A percentile compares a stretch with the other conserved stretches of the same genome.
phyloP scores from a whole-genome alignment of 2,329 filamentous ascomycete genomes.

The Colletotrichum sansevieriae region DNA sequence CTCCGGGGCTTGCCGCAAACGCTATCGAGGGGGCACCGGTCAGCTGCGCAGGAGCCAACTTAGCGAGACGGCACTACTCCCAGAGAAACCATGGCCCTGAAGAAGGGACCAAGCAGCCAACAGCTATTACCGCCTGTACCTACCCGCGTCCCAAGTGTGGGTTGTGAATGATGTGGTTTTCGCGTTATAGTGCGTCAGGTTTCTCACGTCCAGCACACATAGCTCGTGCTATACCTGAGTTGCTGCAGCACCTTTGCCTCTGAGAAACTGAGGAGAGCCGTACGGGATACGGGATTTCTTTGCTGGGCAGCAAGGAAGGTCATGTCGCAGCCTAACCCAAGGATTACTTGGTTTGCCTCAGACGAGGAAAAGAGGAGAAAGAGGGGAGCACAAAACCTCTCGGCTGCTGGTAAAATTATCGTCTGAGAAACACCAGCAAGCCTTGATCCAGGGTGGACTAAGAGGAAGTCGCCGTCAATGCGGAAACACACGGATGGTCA shows the following conservation, averaged over 20 bases:
- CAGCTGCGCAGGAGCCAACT: constrained; percentile 29
- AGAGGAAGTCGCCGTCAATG: too few relatives aligned
- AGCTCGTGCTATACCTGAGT: too few relatives aligned
- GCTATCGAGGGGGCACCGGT: constrained; percentile 20
- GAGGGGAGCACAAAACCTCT: constrained; percentile 1
- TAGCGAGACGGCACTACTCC: constrained; percentile 25
- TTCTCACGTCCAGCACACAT: not conserved
- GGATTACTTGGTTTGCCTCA: not conserved
- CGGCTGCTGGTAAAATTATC: not conserved
- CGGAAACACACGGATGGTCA: too few relatives aligned
- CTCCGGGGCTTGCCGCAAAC: not conserved
- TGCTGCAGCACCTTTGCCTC: not conserved
- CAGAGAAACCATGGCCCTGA: constrained; percentile 17
- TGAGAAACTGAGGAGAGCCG: not conserved
- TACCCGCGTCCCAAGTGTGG: not conserved
- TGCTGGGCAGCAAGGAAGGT: constrained; percentile 1
- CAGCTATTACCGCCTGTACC: too few relatives aligned
- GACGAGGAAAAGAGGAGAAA: not conserved
- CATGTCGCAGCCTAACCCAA: not conserved
- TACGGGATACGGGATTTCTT: constrained; percentile 1
- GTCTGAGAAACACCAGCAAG: constrained; percentile 24
- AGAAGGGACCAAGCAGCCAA: not conserved
- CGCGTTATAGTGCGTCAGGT: constrained; percentile 23
- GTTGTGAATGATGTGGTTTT: constrained; percentile 12
- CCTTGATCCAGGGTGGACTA: not conserved